Conservation (phyloP, 1,284 basidiomycete species). For the Porodaedalea pini region DNA sequence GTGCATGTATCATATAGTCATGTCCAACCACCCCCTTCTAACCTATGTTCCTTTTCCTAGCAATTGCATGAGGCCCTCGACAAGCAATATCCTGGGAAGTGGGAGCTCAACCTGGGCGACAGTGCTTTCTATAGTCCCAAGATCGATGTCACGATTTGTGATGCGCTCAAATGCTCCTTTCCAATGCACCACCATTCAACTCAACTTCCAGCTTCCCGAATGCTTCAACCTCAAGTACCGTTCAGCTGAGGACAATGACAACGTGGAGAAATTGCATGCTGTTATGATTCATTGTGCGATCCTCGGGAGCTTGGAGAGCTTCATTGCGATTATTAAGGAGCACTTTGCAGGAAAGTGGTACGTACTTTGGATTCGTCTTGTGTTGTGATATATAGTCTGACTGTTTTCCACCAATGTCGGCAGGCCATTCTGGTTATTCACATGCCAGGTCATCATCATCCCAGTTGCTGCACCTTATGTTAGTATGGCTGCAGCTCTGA, state of each 20-base stretch:
- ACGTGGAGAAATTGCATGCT: too few relatives aligned
- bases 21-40: neutral
- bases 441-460: slow-evolving; percentile 91
- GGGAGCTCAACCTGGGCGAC: slow-evolving; percentile 94
- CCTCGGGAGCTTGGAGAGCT: slow-evolving; percentile 90
- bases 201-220: too few relatives aligned
- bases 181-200: too few relatives aligned
- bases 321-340: slow-evolving; percentile 97
- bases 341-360: slow-evolving; percentile 97
- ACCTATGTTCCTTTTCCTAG: slow-evolving; percentile 37
- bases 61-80: slow-evolving; percentile 87
- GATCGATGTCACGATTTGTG: slow-evolving; percentile 96
- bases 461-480: slow-evolving; percentile 88
- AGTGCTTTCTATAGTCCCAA: slow-evolving; percentile 97
- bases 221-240: too few relatives aligned
- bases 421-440: slow-evolving; percentile 97
- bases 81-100: slow-evolving; percentile 83
- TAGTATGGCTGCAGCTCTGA: too few relatives aligned
- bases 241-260: too few relatives aligned
- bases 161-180: too few relatives aligned
- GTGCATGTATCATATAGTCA: slow-evolving; percentile 79
- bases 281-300: too few relatives aligned
- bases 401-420: slow-evolving; percentile 24
- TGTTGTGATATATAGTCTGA: slow-evolving; percentile 4
- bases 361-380: neutral